These are phyloP conservation scores for Mariannaea elegans DNA, from an alignment of 2,329 filamentous ascomycete species.

Conservation along the genomic window DNA sequence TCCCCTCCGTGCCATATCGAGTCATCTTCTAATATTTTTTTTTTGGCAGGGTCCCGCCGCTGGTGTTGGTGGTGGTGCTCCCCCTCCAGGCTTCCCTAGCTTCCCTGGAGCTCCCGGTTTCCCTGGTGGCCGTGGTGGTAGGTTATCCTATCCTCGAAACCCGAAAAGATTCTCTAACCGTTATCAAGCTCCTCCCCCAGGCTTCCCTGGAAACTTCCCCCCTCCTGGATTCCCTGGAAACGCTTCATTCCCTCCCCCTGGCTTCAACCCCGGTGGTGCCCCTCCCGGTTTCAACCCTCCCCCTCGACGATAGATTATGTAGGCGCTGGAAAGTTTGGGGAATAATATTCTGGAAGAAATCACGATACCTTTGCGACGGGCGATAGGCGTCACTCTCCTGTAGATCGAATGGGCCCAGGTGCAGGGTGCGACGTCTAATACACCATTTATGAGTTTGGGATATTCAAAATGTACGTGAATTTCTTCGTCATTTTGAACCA, in stretches of 20 bases:
- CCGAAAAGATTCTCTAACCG: conserved; percentile 43
- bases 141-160: conserved; percentile 42
- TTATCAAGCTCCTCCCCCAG: conserved; percentile 55
- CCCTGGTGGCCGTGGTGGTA: conserved; percentile 63
- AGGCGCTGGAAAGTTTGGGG: conserved; percentile 38
- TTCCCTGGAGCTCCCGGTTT: conserved; percentile 60
- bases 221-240: conserved; percentile 56
- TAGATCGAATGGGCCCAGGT: conserved; percentile 26
- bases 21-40: conserved; percentile 29
- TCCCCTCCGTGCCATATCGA: not conserved
- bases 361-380: conserved; percentile 37
- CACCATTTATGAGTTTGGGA: conserved; percentile 34
- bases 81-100: conserved; percentile 68
- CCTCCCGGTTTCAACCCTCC: conserved; percentile 79
- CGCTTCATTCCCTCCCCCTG: conserved; percentile 53
- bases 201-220: conserved; percentile 55
- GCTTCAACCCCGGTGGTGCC: conserved; percentile 58
- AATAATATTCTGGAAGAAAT: conserved; percentile 35
- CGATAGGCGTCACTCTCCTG: conserved; percentile 33
- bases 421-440: conserved; percentile 30
- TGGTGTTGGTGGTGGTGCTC: conserved; percentile 75
- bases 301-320: conserved; percentile 62
- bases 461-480: conserved; percentile 44
- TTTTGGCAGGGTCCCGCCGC: conserved; percentile 82
- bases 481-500: conserved; percentile 35